A percentile compares a stretch with the other conserved stretches of the same genome.
Conservation (phyloP, 768 basidiomycete genomes). For the Mycena polygramma region DNA sequence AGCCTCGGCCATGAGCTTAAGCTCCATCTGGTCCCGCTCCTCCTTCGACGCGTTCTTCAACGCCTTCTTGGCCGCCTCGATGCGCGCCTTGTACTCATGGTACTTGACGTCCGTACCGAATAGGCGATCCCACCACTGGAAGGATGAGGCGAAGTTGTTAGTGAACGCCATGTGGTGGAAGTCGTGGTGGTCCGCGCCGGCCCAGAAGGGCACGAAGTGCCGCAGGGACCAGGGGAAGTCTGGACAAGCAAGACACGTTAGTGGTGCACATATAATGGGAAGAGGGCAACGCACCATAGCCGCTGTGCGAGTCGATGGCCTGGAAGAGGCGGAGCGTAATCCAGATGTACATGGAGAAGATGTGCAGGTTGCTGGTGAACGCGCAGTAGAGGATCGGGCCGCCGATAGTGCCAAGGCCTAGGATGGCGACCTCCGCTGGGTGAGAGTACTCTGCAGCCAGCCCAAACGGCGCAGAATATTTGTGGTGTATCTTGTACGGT, state of each 20-base stretch:
- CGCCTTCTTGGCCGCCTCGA: constrained; percentile 70
- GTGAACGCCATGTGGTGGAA: constrained; percentile 98
- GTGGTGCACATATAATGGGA: background rate
- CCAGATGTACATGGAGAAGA: constrained; percentile 94
- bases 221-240: constrained; percentile 99
- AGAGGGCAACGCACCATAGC: constrained; percentile 77
- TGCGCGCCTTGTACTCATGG: constrained; percentile 77
- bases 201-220: constrained; percentile 95
- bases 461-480: constrained; percentile 96
- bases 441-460: constrained; percentile 98
- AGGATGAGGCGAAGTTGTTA: constrained; percentile 94
- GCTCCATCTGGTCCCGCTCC: constrained; percentile 68
- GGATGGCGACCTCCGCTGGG: constrained; percentile 95
- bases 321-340: constrained; percentile 95
- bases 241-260: background rate
- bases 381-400: constrained; percentile 91
- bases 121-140: constrained; percentile 93
- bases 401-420: constrained; percentile 90
- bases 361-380: constrained; percentile 84
- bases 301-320: constrained; percentile 96
- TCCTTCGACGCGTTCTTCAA: constrained; percentile 68
- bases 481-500: constrained; percentile 84
- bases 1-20: constrained; percentile 73
- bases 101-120: constrained; percentile 95
- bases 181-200: constrained; percentile 97